These are phyloP conservation scores for Trichosporon sp. DNA, from an alignment of 1,284 basidiomycete species.

Conservation along the genomic window DNA sequence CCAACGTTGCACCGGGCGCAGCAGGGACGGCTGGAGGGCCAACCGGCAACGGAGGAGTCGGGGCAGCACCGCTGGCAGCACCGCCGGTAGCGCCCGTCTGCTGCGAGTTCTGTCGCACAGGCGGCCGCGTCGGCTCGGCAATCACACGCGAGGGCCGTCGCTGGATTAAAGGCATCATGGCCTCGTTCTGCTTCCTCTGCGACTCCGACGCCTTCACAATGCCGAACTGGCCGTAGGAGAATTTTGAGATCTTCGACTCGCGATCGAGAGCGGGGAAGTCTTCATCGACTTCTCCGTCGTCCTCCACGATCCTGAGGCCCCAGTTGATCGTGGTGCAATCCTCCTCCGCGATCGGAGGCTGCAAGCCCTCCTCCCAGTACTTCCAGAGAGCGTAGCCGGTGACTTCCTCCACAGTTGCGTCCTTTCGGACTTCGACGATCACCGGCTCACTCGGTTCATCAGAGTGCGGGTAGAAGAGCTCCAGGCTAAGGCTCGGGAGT, in stretches of 20 bases:
- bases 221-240: slow-evolving; percentile 87
- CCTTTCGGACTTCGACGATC: slow-evolving; percentile 66
- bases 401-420: slow-evolving; percentile 90
- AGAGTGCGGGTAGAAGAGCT: slow-evolving; percentile 84
- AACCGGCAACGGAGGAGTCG: background rate
- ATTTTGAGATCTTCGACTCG: slow-evolving; percentile 75
- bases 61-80: background rate
- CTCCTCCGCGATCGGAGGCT: slow-evolving; percentile 62
- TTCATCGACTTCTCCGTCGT: slow-evolving; percentile 96
- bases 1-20: background rate
- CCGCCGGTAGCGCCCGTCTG: background rate
- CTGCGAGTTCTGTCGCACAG: background rate
- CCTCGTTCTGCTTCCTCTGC: slow-evolving; percentile 79
- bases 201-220: slow-evolving; percentile 64
- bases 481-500: slow-evolving; percentile 57
- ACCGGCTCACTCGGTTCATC: slow-evolving; percentile 56
- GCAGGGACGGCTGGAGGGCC: background rate
- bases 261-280: slow-evolving; percentile 95
- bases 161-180: slow-evolving; percentile 55
- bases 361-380: slow-evolving; percentile 83
- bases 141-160: slow-evolving; percentile 43
- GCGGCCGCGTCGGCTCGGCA: slow-evolving; percentile 11
- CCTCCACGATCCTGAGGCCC: slow-evolving; percentile 93
- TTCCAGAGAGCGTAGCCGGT: slow-evolving; percentile 87
- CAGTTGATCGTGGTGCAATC: slow-evolving; percentile 67